Evolutionary conservation across 106 monocot species (phyloP).

Genomic region (Apostasia shenzhenica): DNA sequence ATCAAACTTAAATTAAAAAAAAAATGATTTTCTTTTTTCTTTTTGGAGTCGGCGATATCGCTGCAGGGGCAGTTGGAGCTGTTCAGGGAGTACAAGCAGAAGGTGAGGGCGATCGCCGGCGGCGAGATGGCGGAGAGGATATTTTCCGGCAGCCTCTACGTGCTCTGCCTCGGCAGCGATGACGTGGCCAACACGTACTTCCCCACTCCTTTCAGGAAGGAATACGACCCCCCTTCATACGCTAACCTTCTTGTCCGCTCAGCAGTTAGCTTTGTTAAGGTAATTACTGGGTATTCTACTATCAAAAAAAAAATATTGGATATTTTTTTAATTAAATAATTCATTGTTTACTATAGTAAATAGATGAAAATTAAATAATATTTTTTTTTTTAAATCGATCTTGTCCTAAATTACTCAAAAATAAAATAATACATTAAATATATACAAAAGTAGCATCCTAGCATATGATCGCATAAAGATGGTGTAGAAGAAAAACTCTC

Average conservation of each 20-base stretch:
- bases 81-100: constrained; percentile 42
- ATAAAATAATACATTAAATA: too few species aligned
- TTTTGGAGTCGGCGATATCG: constrained; percentile 31
- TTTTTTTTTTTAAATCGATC: too few species aligned
- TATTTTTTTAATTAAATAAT: constrained; percentile 13
- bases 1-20: neutral
- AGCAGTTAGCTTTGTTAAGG: constrained; percentile 36
- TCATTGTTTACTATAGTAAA: neutral
- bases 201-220: constrained; percentile 13
- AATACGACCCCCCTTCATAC: constrained; percentile 45
- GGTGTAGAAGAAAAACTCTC: too few species aligned
- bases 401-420: too few species aligned
- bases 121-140: constrained; percentile 25
- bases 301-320: constrained; percentile 20
- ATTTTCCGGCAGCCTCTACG: constrained; percentile 28
- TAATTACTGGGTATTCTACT: constrained; percentile 19
- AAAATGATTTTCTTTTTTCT: neutral
- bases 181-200: constrained; percentile 61
- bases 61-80: constrained; percentile 24
- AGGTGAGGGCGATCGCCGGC: constrained; percentile 35
- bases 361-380: too few species aligned
- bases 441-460: too few species aligned
- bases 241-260: constrained; percentile 24
- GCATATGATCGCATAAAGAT: too few species aligned
- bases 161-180: constrained; percentile 45